These are phyloP conservation scores for Xylaria flabelliformis DNA, from an alignment of 495 filamentous ascomycete species.

Conservation along the genomic window DNA sequence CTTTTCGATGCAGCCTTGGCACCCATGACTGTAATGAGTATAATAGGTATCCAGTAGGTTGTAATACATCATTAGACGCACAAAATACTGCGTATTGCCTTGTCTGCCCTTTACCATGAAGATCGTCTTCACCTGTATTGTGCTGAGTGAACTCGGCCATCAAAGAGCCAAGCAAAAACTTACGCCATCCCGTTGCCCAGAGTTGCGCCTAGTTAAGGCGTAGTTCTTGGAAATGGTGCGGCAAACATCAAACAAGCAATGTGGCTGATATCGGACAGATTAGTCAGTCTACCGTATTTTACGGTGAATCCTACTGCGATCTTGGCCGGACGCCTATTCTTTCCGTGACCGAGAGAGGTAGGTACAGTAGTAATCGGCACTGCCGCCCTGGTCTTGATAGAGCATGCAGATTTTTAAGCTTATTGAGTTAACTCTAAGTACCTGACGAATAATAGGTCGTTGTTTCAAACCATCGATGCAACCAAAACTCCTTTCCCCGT, in stretches of 20 bases:
- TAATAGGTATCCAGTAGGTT: not conserved
- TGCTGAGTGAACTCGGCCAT: not conserved
- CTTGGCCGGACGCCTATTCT: not conserved
- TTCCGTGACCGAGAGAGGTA: constrained; percentile 5
- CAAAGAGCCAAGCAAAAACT: not conserved
- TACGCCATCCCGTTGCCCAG: constrained; percentile 13
- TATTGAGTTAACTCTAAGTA: not conserved
- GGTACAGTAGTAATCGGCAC: constrained; percentile 14
- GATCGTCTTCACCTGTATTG: not conserved
- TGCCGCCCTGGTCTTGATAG: not conserved
- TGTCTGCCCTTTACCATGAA: not conserved
- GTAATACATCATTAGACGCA: not conserved
- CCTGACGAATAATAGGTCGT: not conserved
- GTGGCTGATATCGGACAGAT: not conserved
- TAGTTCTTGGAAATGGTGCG: not conserved
- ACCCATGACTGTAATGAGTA: not conserved
- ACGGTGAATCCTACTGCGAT: constrained; percentile 3
- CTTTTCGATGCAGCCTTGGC: not conserved
- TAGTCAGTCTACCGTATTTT: not conserved
- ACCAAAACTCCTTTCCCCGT: not conserved
- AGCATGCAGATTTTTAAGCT: not conserved
- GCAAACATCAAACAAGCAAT: not conserved
- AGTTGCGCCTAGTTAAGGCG: not conserved
- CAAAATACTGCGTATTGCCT: not conserved
- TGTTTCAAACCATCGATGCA: not conserved